A percentile compares a stretch with the other conserved stretches of the same genome.
These are phyloP conservation scores for Solanum ossicruentum DNA, from an alignment of 257 asterid species.

Conservation along the genomic window DNA sequence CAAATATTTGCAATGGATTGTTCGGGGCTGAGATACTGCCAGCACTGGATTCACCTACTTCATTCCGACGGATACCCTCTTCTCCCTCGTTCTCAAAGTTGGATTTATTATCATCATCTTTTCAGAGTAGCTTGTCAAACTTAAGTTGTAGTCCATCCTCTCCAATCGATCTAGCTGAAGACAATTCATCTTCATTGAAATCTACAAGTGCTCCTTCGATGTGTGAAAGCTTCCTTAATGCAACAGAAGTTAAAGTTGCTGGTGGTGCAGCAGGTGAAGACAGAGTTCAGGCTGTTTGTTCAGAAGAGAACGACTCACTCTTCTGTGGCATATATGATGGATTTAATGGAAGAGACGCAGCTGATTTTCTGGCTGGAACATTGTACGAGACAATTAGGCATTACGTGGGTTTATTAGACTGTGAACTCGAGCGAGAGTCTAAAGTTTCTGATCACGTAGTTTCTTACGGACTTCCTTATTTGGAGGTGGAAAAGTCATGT, in stretches of 20 bases:
- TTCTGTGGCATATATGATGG: slow-evolving; percentile 88
- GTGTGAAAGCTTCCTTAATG: slow-evolving; percentile 55
- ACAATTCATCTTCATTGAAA: slow-evolving; percentile 40
- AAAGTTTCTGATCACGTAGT: slow-evolving; percentile 5
- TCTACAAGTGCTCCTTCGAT: slow-evolving; percentile 41
- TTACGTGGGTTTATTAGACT: slow-evolving; percentile 50
- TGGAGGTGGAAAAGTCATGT: slow-evolving; percentile 3
- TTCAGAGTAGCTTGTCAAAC: slow-evolving; percentile 66
- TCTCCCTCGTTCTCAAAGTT: slow-evolving; percentile 46
- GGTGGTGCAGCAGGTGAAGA: slow-evolving; percentile 99
- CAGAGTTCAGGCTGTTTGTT: slow-evolving; percentile 93
- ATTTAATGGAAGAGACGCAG: slow-evolving; percentile 93
- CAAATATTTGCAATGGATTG: slow-evolving; percentile 90
- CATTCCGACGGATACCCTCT: slow-evolving; percentile 77
- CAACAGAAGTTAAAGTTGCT: slow-evolving; percentile 68
- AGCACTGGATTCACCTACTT: slow-evolving; percentile 69
- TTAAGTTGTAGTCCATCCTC: slow-evolving; percentile 80
- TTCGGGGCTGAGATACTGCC: slow-evolving; percentile 81
- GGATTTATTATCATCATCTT: slow-evolving; percentile 48
- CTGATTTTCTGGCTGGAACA: slow-evolving; percentile 92
- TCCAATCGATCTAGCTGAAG: slow-evolving; percentile 40
- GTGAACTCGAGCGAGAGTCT: slow-evolving; percentile 36
- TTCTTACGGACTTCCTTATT: background rate
- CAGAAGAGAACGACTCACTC: slow-evolving; percentile 86
- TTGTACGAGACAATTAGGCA: slow-evolving; percentile 55